Evolutionary conservation across 164 flowering plant genomes (phyloP).

Genomic region (Magnolia sinica): DNA sequence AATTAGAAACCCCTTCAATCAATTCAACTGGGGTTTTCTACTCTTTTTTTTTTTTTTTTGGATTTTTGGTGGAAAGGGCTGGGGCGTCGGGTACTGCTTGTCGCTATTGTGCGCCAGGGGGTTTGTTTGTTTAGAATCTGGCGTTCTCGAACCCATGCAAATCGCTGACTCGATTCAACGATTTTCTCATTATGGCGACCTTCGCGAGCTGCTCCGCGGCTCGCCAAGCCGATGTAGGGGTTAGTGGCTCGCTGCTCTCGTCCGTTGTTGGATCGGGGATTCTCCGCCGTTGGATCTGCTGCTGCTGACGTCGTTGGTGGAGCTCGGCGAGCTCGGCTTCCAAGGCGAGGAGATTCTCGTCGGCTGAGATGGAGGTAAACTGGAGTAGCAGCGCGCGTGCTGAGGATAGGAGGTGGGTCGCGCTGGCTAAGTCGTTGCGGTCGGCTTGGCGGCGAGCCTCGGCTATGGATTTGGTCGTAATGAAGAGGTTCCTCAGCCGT

Average conservation of each 20-base stretch:
- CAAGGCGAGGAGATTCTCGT: slow-evolving; percentile 44
- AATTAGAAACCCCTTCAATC: slow-evolving; percentile 4
- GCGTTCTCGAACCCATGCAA: slow-evolving; percentile 98
- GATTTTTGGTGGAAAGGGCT: slow-evolving; percentile 15
- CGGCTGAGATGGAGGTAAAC: slow-evolving; percentile 34
- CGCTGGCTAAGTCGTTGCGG: slow-evolving; percentile 45
- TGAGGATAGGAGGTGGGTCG: slow-evolving; percentile 60
- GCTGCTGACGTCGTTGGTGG: slow-evolving; percentile 41
- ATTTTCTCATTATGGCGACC: slow-evolving; percentile 74
- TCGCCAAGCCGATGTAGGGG: slow-evolving; percentile 95
- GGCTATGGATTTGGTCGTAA: slow-evolving; percentile 64
- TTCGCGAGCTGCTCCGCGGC: slow-evolving; percentile 92
- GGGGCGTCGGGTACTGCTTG: slow-evolving; percentile 24
- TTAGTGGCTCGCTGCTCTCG: slow-evolving; percentile 78
- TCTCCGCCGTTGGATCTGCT: slow-evolving; percentile 28
- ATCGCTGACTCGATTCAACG: slow-evolving; percentile 73
- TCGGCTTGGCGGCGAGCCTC: slow-evolving; percentile 69
- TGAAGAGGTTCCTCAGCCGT: slow-evolving; percentile 56
- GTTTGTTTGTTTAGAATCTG: slow-evolving; percentile 47
- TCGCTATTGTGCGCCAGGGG: slow-evolving; percentile 18
- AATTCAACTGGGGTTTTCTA: not conserved
- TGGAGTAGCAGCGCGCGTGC: slow-evolving; percentile 58
- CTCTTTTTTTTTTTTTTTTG: not conserved
- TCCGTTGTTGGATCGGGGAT: slow-evolving; percentile 25
- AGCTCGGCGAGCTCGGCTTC: slow-evolving; percentile 73